phyloP scores from a whole-genome alignment of 116 monocot species.

The Posidonia oceanica region DNA sequence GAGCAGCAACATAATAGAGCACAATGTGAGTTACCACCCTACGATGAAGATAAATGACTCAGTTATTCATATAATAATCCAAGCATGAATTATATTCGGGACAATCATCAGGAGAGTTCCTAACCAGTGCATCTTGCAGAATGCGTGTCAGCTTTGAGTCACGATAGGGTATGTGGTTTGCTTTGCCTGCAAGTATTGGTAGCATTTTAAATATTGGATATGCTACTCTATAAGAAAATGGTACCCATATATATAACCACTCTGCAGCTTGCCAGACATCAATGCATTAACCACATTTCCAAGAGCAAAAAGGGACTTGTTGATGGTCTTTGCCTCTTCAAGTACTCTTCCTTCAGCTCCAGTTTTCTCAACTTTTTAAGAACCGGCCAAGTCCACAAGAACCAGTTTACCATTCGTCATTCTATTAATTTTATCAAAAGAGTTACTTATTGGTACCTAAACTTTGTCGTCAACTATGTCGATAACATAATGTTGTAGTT shows the following conservation, averaged over 20 bases:
- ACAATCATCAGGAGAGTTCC: background rate
- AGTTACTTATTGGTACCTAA: too few relatives aligned
- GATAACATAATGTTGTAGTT: too few relatives aligned
- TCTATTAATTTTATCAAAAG: constrained; percentile 22
- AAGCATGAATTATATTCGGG: constrained; percentile 1
- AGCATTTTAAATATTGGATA: background rate
- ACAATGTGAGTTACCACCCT: constrained; percentile 81
- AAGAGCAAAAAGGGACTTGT: constrained; percentile 77
- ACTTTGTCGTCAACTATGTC: too few relatives aligned
- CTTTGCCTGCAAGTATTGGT: constrained; percentile 31
- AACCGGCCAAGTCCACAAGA: constrained; percentile 86
- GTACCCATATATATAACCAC: background rate
- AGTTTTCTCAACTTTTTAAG: constrained; percentile 88
- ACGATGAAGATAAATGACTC: constrained; percentile 6
- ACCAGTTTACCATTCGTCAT: constrained; percentile 61
- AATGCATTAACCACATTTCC: constrained; percentile 88
- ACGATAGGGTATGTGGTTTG: constrained; percentile 68
- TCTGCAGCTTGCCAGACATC: constrained; percentile 38
- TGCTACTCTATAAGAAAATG: background rate
- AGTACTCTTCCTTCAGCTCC: constrained; percentile 76
- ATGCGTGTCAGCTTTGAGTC: constrained; percentile 86
- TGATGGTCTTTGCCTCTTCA: constrained; percentile 84
- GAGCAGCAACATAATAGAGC: constrained; percentile 83
- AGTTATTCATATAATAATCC: background rate
- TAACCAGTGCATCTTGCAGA: constrained; percentile 86